Conservation (phyloP, 192 early-diverging fungal species). For the Gryganskiella cystojenkinii region DNA sequence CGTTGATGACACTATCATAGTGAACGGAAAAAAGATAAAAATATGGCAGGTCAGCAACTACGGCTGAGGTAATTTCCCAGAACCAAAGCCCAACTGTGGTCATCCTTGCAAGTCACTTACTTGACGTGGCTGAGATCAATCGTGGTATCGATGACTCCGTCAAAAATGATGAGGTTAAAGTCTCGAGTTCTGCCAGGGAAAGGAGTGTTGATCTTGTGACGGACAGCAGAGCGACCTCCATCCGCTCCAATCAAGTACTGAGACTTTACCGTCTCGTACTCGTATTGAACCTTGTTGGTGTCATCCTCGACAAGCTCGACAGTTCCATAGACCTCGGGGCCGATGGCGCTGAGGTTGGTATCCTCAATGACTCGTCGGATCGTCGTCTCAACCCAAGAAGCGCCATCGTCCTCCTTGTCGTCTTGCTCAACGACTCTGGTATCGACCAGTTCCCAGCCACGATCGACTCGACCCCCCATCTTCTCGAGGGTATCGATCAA, state of each 20-base stretch:
- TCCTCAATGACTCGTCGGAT: conserved; percentile 6
- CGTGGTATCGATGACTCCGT: conserved; percentile 25
- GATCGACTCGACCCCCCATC: neutral
- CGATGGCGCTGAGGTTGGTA: neutral
- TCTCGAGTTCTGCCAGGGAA: conserved; percentile 23
- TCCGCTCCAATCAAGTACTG: conserved; percentile 39
- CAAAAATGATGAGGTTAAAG: conserved; percentile 20
- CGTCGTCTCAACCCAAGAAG: conserved; percentile 15
- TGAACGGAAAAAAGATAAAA: too few relatives aligned
- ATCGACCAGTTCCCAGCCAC: conserved; percentile 9
- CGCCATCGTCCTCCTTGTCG: neutral
- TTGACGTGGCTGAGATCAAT: neutral
- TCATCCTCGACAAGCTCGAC: conserved; percentile 5
- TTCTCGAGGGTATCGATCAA: neutral
- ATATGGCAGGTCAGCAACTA: too few relatives aligned
- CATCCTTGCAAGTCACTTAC: conserved; percentile 1
- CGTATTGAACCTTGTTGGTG: conserved; percentile 18
- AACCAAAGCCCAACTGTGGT: conserved; percentile 1
- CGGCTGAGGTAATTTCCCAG: too few relatives aligned
- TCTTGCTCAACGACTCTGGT: conserved; percentile 18
- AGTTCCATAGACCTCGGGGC: neutral
- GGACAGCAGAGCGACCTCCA: conserved; percentile 31
- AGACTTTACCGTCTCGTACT: conserved; percentile 7
- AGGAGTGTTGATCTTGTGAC: conserved; percentile 20
- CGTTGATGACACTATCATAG: conserved; percentile 1